Conservation (phyloP, 177 flowering plant genomes). For the Vitis hybrid region DNA sequence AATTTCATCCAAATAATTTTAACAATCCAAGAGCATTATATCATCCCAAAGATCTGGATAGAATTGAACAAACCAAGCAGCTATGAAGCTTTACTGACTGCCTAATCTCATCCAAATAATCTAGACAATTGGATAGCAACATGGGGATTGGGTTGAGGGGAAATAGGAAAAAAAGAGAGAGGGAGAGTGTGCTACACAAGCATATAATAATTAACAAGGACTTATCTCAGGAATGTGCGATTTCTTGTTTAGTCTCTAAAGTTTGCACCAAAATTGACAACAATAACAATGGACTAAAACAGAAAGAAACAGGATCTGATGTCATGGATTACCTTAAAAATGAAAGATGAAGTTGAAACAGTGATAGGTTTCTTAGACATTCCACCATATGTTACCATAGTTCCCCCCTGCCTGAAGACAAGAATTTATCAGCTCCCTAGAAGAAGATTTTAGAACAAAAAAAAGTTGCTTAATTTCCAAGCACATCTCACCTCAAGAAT, state of each 20-base stretch:
- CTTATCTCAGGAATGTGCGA: too few species aligned
- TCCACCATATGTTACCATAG: constrained; percentile 99
- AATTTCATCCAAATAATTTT: too few species aligned
- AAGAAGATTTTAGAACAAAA: not conserved
- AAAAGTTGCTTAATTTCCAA: not conserved
- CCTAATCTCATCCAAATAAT: too few species aligned
- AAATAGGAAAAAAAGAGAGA: too few species aligned
- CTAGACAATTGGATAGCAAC: too few species aligned
- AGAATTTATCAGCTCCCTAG: constrained; percentile 9
- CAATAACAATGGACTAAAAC: not conserved
- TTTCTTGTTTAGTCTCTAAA: not conserved
- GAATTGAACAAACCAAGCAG: too few species aligned
- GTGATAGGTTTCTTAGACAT: constrained; percentile 94
- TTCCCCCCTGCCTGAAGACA: constrained; percentile 76
- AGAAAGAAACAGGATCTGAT: not conserved
- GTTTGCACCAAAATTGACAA: not conserved
- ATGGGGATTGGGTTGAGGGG: too few species aligned
- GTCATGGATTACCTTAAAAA: constrained; percentile 67
- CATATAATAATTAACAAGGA: too few species aligned
- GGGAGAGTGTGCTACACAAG: too few species aligned
- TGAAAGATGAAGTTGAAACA: constrained; percentile 87
- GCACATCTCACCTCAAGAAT: constrained; percentile 69
- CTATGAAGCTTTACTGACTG: too few species aligned
- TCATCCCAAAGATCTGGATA: too few species aligned
- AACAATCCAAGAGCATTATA: too few species aligned